Evolutionary conservation across 805 yeast genomes (phyloP).

Genomic region (Danielia reshetovae): DNA sequence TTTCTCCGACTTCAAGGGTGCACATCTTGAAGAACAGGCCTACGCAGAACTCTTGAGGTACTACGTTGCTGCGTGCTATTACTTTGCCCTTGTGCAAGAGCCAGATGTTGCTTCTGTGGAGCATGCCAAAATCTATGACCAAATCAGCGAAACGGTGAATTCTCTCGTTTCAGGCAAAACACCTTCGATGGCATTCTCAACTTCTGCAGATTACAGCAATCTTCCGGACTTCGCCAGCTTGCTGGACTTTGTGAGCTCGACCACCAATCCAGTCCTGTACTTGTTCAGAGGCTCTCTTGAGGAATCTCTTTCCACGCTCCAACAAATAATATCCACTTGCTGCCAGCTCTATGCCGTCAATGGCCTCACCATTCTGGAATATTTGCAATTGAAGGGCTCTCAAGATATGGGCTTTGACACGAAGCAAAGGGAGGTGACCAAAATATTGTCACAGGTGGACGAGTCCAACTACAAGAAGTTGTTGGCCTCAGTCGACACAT

Average conservation of each 20-base stretch:
- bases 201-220: background rate
- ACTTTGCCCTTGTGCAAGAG: slow-evolving; percentile 9
- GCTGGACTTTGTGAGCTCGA: slow-evolving; percentile 15
- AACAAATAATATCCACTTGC: slow-evolving; percentile 25
- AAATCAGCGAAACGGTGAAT: slow-evolving; percentile 21
- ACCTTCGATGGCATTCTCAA: background rate
- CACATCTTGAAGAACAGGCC: background rate
- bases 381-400: slow-evolving; percentile 22
- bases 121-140: slow-evolving; percentile 25
- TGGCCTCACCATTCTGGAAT: slow-evolving; percentile 30
- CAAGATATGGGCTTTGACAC: slow-evolving; percentile 5
- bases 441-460: slow-evolving; percentile 22
- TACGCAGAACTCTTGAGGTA: slow-evolving; percentile 3
- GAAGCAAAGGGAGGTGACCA: slow-evolving; percentile 25
- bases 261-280: slow-evolving; percentile 13
- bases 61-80: slow-evolving; percentile 7
- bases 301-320: slow-evolving; percentile 15
- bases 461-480: slow-evolving; percentile 20
- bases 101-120: slow-evolving; percentile 23
- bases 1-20: slow-evolving; percentile 2
- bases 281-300: slow-evolving; percentile 16
- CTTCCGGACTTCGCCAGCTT: slow-evolving; percentile 7
- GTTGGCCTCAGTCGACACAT: slow-evolving; percentile 16
- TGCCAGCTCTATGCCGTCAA: slow-evolving; percentile 31
- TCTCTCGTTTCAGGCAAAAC: too few species aligned